These are phyloP conservation scores for Colletotrichum sp. DNA, from an alignment of 2,329 filamentous ascomycete genomes.

Conservation along the genomic window DNA sequence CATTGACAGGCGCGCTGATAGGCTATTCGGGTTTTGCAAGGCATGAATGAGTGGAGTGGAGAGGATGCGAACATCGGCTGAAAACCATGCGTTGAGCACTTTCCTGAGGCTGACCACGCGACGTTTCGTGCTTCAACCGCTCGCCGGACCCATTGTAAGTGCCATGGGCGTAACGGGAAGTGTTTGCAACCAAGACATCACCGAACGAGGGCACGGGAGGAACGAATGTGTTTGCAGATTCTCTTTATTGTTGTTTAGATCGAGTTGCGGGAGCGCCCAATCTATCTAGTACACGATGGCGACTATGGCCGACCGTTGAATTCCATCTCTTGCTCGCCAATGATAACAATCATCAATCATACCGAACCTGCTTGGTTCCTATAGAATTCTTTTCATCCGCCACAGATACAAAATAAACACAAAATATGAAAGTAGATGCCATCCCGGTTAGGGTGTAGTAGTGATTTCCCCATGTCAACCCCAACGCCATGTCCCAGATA, in stretches of 20 bases:
- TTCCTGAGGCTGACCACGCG: background rate
- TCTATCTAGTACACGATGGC: slow-evolving; percentile 16
- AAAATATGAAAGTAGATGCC: slow-evolving; percentile 3
- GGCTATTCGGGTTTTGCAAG: background rate
- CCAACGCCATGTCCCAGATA: slow-evolving; percentile 18
- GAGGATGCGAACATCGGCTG: background rate
- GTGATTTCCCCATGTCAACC: background rate
- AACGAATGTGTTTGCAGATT: background rate
- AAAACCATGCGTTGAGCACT: background rate
- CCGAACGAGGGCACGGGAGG: background rate
- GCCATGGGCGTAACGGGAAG: background rate
- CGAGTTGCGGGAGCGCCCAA: slow-evolving; percentile 14
- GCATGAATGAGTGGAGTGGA: background rate
- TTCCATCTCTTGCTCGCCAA: slow-evolving; percentile 6
- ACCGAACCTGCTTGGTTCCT: slow-evolving; percentile 14
- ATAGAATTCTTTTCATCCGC: slow-evolving; percentile 17
- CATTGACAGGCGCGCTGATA: background rate
- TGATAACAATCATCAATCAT: slow-evolving; percentile 19
- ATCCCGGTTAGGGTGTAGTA: slow-evolving; percentile 15
- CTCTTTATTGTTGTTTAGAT: slow-evolving; percentile 9
- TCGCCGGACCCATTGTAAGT: background rate
- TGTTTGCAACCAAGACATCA: background rate
- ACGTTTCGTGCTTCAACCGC: slow-evolving; percentile 11
- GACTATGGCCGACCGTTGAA: background rate
- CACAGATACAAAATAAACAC: background rate